These are phyloP conservation scores for Typha latifolia DNA, from an alignment of 176 grass and related monocot species.

Conservation along the genomic window DNA sequence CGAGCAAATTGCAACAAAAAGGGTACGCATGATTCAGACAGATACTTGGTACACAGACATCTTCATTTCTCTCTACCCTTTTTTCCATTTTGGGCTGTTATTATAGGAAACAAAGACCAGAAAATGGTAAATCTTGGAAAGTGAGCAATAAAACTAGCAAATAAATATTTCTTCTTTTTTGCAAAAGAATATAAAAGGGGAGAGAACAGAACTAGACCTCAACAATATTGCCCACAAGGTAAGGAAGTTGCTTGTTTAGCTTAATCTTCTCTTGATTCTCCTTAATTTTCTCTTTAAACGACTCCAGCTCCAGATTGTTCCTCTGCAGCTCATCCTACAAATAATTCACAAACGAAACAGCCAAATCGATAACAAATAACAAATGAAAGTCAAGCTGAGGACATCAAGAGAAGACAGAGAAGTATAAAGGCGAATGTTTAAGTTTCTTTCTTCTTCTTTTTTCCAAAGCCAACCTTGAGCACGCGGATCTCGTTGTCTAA, in stretches of 20 bases:
- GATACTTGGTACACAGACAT: no score
- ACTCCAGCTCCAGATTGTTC: slow-evolving; percentile 20
- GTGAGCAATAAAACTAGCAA: no score
- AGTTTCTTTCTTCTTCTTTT: neutral
- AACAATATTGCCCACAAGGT: slow-evolving; percentile 26
- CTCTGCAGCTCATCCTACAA: slow-evolving; percentile 24
- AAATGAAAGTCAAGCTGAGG: neutral
- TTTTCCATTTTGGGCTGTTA: no score
- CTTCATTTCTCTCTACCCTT: no score
- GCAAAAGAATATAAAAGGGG: neutral
- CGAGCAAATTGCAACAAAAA: no score
- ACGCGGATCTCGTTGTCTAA: slow-evolving; percentile 89
- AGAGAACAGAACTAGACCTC: slow-evolving; percentile 2
- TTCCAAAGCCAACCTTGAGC: slow-evolving; percentile 38
- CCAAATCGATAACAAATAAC: neutral
- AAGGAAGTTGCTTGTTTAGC: slow-evolving; percentile 25
- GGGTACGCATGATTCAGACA: no score
- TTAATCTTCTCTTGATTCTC: slow-evolving; percentile 31
- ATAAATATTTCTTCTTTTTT: no score
- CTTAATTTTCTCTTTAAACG: slow-evolving; percentile 25
- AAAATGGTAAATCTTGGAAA: no score
- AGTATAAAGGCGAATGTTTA: neutral
- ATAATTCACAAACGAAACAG: neutral
- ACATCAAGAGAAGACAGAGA: neutral
- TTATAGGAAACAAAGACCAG: no score